A percentile compares a stretch with the other conserved stretches of the same genome.
These are phyloP conservation scores for Chaetomium tenue DNA, from an alignment of 495 filamentous ascomycete species.

Conservation along the genomic window DNA sequence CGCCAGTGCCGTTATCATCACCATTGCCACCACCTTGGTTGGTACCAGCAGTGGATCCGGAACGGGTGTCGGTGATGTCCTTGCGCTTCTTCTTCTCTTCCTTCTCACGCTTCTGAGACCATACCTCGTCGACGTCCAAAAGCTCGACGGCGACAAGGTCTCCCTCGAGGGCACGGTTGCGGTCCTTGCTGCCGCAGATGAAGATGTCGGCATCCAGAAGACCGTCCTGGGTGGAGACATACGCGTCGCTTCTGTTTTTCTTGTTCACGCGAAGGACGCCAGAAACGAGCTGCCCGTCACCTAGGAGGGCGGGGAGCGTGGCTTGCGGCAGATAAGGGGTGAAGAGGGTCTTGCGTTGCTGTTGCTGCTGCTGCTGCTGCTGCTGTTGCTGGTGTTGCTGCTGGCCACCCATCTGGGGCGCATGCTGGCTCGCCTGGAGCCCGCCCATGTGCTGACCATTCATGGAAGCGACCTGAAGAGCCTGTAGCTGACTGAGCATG, in stretches of 20 bases:
- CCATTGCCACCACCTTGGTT: constrained; percentile 64
- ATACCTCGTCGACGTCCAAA: constrained; percentile 96
- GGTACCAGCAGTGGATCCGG: constrained; percentile 67
- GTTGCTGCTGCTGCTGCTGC: constrained; percentile 88
- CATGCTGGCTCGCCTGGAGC: constrained; percentile 74
- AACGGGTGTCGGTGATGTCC: constrained; percentile 90
- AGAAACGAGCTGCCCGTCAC: constrained; percentile 90
- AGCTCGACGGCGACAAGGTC: constrained; percentile 95
- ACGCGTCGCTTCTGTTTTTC: constrained; percentile 98
- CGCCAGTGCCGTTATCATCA: constrained; percentile 63
- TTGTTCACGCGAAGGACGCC: constrained; percentile 98
- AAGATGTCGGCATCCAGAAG: constrained; percentile 95
- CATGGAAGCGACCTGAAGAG: constrained; percentile 82
- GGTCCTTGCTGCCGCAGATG: constrained; percentile 97
- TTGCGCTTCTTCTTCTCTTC: constrained; percentile 99
- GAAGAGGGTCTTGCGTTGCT: constrained; percentile 97
- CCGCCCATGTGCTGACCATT: constrained; percentile 68
- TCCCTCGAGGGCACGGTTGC: constrained; percentile 92
- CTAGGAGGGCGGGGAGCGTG: constrained; percentile 83
- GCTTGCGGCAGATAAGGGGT: constrained; percentile 97
- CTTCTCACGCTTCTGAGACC: constrained; percentile 97
- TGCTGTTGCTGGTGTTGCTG: constrained; percentile 78
- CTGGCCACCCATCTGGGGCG: constrained; percentile 62
- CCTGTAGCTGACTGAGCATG: constrained; percentile 87
- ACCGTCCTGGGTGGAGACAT: constrained; percentile 86